Percentiles rank a stretch among this genome's conserved stretches.
These are phyloP conservation scores for Calonectria henricotiae DNA, from an alignment of 2,329 filamentous ascomycete genomes.

Conservation along the genomic window DNA sequence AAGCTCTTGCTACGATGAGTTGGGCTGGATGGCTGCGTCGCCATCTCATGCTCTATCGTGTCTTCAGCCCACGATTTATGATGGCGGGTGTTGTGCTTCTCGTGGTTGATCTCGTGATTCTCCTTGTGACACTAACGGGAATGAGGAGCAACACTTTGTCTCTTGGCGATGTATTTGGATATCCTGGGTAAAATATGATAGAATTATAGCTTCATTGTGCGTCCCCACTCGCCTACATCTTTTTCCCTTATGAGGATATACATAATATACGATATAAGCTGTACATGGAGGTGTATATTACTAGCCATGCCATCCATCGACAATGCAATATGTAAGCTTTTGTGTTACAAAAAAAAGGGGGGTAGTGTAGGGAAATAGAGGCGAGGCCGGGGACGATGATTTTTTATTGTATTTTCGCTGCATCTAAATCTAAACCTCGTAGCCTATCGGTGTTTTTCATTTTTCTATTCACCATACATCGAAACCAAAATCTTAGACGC, in stretches of 20 bases:
- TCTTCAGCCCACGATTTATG: constrained; percentile 95
- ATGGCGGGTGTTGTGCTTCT: constrained; percentile 81
- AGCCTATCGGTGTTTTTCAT: constrained; percentile 40
- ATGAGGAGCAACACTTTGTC: constrained; percentile 84
- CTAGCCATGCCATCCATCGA: background rate
- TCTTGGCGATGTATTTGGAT: constrained; percentile 92
- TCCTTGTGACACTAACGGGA: constrained; percentile 81
- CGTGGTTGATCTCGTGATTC: constrained; percentile 82
- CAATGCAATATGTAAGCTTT: background rate
- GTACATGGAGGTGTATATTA: constrained; percentile 21
- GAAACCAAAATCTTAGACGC: background rate
- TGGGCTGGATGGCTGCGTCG: constrained; percentile 91
- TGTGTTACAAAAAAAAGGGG: constrained; percentile 19
- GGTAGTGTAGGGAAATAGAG: constrained; percentile 30
- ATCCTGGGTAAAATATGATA: constrained; percentile 66
- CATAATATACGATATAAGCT: constrained; percentile 41
- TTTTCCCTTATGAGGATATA: constrained; percentile 10
- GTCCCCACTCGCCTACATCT: background rate
- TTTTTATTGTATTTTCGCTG: constrained; percentile 17
- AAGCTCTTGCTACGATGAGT: constrained; percentile 88
- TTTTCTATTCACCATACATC: background rate
- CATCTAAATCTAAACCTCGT: constrained; percentile 36
- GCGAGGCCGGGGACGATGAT: constrained; percentile 22
- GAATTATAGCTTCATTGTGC: background rate
- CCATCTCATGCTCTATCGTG: constrained; percentile 96